Evolutionary conservation across 1,284 basidiomycete species (phyloP), one percentile per base, ranked within the genome.

Genomic region (Sparassis latifolia): DNA sequence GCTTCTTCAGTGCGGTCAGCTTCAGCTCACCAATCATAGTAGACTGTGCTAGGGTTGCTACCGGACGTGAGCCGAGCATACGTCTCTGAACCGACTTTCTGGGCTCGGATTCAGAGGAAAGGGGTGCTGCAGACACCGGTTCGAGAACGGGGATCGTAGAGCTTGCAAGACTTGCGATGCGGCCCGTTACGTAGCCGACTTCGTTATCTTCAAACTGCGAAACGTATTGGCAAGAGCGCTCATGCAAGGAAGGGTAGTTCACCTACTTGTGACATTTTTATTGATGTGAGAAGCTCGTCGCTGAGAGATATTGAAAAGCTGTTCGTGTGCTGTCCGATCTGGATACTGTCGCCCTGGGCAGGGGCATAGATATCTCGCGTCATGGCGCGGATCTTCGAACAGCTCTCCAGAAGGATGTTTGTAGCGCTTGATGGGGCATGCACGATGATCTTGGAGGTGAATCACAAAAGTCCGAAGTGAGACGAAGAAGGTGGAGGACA

Each of bases 21-120:
- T 94, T 93, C 42, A 97, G 78, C 63, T 97, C 95, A 43, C 95
- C 95, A 53, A 98, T 96, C 84, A 96, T 95, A 5, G 93, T 89
- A 0, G 94, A 93, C 52, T 86, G 80, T 1, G 91, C 89, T 2
- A 94, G 73, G 2, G 80, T 71, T 33, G 74, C 72, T 33, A 72
- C 69, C 5, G 79, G 76, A 31, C 84, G 78, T 20, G 78, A 77
- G n/a, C 84, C 85, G 28, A 88, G 74, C 31, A 75, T 70, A 31
- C 71, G 76, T 30, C 69, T 67, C 49, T 62, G 64, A 31, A 66
- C 58, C 27, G 67, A 60, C 32, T 60, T 56, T 30, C 54, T 62
- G 38, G 42, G 38, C 3, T 46, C 48, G 29, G 72, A 67, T n/a
- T 74, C 56, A 20, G 57, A 42, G 43, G 52, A 52, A 2, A 58